These are phyloP conservation scores for Vaccinium corymbosum DNA, from an alignment of 148 eudicot species.

Conservation along the genomic window DNA sequence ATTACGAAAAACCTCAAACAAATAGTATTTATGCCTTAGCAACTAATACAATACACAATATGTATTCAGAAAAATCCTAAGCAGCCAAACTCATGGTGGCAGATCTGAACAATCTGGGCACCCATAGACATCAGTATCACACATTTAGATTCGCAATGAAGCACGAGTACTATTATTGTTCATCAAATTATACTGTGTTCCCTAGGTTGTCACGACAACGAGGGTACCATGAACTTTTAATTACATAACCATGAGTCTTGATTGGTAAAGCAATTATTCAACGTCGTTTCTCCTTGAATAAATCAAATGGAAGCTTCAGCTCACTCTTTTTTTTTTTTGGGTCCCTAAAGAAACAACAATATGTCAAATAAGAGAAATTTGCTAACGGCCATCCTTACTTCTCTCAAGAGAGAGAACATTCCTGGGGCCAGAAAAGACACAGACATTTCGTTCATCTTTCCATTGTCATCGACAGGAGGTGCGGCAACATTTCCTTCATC, in stretches of 20 bases:
- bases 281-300: background rate
- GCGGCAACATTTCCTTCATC: background rate
- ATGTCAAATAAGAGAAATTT: background rate
- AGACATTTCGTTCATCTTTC: background rate
- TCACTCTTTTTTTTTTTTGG: background rate
- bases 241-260: background rate
- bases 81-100: background rate
- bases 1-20: background rate
- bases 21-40: background rate
- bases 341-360: background rate
- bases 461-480: background rate
- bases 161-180: background rate
- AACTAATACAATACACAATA: background rate
- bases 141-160: background rate
- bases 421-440: background rate
- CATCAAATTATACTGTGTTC: background rate
- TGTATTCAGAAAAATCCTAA: background rate
- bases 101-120: background rate
- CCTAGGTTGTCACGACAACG: background rate
- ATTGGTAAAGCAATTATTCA: background rate
- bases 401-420: background rate
- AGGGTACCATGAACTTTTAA: constrained; percentile 5
- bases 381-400: background rate
- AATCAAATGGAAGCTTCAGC: background rate
- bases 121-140: background rate